phyloP scores from a whole-genome alignment of 2,329 filamentous ascomycete genomes.

The Bisporella sp. region DNA sequence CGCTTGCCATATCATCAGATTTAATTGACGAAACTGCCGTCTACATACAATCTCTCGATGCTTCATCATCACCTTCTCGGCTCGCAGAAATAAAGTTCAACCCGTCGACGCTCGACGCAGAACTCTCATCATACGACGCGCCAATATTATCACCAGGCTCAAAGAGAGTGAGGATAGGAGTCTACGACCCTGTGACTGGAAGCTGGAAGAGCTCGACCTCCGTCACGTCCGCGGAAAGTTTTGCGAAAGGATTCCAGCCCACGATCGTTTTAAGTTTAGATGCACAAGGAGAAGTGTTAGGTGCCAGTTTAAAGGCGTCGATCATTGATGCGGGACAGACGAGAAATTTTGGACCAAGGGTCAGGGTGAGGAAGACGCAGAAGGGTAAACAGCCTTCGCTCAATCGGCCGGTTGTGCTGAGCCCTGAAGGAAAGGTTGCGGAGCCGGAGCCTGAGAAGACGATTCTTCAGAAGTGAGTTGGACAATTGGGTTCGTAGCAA shows the following conservation, averaged over 20 bases:
- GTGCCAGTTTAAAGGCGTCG: constrained; percentile 48
- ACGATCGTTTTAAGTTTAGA: constrained; percentile 48
- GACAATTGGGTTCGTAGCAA: not conserved
- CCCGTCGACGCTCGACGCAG: constrained; percentile 34
- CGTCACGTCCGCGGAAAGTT: constrained; percentile 48
- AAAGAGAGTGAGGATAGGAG: constrained; percentile 47
- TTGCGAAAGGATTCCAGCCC: constrained; percentile 54
- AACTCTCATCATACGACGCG: constrained; percentile 47
- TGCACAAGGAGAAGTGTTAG: constrained; percentile 36
- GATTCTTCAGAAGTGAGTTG: constrained; percentile 57
- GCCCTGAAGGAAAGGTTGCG: constrained; percentile 51
- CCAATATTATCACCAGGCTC: constrained; percentile 42
- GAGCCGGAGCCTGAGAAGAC: constrained; percentile 53
- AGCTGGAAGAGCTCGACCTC: constrained; percentile 49
- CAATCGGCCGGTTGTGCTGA: constrained; percentile 57
- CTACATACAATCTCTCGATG: constrained; percentile 22
- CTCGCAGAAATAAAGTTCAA: constrained; percentile 54
- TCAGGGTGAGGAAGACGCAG: constrained; percentile 39
- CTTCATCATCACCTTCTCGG: constrained; percentile 35
- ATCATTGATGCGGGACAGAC: constrained; percentile 57
- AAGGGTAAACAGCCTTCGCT: constrained; percentile 50
- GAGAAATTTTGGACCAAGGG: constrained; percentile 57
- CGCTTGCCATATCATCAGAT: constrained; percentile 32
- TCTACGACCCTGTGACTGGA: constrained; percentile 42
- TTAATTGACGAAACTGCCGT: constrained; percentile 29